Conservation (phyloP, 139 green algal genomes). For the Auxenochlorella protothecoides region DNA sequence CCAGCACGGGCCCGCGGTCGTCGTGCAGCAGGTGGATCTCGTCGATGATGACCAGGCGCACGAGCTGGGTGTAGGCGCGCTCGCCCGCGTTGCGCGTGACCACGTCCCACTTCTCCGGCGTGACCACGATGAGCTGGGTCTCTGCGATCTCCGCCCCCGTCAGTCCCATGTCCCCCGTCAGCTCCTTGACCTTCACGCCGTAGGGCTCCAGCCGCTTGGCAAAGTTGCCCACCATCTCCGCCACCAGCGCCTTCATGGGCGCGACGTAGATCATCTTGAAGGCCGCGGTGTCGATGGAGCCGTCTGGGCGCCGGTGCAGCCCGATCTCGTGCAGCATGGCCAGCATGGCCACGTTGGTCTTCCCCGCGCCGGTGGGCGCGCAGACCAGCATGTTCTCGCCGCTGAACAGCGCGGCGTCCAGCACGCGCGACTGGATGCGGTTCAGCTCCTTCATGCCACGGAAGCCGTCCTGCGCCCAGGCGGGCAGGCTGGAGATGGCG, state of each 20-base stretch:
- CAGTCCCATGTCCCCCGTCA: constrained; percentile 87
- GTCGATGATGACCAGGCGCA: constrained; percentile 94
- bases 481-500: constrained; percentile 72
- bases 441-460: constrained; percentile 83
- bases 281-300: constrained; percentile 64
- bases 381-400: constrained; percentile 86
- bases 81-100: constrained; percentile 94
- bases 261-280: constrained; percentile 99
- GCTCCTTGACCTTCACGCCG: constrained; percentile 52
- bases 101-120: constrained; percentile 99
- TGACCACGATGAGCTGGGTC: constrained; percentile 94
- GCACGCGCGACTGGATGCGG: constrained; percentile 81
- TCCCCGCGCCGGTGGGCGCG: constrained; percentile 81
- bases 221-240: constrained; percentile 96
- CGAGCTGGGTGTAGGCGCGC: constrained; percentile 76
- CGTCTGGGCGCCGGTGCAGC: constrained; percentile 64
- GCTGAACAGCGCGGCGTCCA: constrained; percentile 75
- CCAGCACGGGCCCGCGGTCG: constrained; percentile 84
- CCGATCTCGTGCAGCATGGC: constrained; percentile 85
- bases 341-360: constrained; percentile 98
- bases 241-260: constrained; percentile 98
- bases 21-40: constrained; percentile 99
- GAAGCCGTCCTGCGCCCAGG: constrained; percentile 87
- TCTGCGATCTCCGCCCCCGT: constrained; percentile 87
- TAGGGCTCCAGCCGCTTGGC: constrained; percentile 34